Conservation (phyloP, 2,329 filamentous ascomycete species). For the Ophiostoma sp. region DNA sequence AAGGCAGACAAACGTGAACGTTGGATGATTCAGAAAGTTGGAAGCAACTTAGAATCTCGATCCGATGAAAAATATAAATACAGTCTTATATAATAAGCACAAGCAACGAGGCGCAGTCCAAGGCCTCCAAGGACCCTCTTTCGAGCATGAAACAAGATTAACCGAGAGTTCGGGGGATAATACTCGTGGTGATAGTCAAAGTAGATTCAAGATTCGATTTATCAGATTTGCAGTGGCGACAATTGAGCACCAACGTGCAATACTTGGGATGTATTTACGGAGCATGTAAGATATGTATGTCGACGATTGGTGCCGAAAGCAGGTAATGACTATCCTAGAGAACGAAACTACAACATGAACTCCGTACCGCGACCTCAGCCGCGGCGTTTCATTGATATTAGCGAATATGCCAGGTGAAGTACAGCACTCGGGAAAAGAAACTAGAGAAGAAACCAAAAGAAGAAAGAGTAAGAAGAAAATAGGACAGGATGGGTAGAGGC, state of each 20-base stretch:
- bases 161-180: constrained; percentile 1
- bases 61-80: neutral
- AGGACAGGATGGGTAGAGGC: too few species aligned
- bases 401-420: neutral
- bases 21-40: neutral
- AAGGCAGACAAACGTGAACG: too few species aligned
- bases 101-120: neutral
- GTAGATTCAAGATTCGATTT: constrained; percentile 7
- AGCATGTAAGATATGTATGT: neutral
- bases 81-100: too few species aligned
- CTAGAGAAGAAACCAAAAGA: neutral
- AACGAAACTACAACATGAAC: neutral
- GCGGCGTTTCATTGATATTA: neutral
- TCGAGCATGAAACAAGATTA: constrained; percentile 7
- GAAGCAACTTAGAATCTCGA: neutral
- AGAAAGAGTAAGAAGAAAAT: neutral
- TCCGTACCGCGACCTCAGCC: neutral
- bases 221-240: constrained; percentile 1
- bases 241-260: neutral
- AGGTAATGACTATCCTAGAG: neutral
- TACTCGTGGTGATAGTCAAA: neutral
- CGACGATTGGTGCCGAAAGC: neutral
- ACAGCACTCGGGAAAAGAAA: neutral
- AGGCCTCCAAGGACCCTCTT: constrained; percentile 7
- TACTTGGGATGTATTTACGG: neutral